Conservation (phyloP, 2,329 filamentous ascomycete species). For the Pseudohalonectria lignicola region DNA sequence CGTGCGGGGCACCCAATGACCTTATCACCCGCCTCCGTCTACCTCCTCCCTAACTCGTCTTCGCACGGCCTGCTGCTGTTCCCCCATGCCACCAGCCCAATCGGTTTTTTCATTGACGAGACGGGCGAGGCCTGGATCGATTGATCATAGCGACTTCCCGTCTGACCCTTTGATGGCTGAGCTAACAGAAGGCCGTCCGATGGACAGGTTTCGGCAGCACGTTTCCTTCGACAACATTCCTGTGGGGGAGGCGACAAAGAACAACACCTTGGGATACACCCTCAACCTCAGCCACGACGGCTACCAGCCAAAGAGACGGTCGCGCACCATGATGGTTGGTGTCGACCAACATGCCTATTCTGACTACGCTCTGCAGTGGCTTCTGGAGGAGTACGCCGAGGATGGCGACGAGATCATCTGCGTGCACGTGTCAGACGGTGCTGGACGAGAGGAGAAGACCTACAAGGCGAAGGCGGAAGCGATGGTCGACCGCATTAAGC, state of each 20-base stretch:
- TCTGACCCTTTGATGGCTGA: conserved; percentile 28
- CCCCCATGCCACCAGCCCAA: too few species aligned
- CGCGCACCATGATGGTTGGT: conserved; percentile 81
- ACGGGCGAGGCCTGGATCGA: too few species aligned
- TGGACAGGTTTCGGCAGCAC: conserved; percentile 44
- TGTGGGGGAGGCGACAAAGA: conserved; percentile 45
- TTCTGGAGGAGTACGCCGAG: conserved; percentile 83
- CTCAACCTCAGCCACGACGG: conserved; percentile 79
- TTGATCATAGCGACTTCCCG: too few species aligned
- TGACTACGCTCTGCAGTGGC: conserved; percentile 84
- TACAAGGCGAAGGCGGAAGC: conserved; percentile 68
- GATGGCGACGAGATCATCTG: conserved; percentile 92
- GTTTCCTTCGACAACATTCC: conserved; percentile 51
- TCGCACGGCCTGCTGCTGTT: too few species aligned
- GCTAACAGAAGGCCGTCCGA: conserved; percentile 26
- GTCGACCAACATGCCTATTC: conserved; percentile 88
- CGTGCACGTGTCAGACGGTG: conserved; percentile 77
- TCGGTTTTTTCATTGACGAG: too few species aligned
- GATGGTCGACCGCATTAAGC: conserved; percentile 65
- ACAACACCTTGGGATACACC: conserved; percentile 59
- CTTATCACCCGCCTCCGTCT: too few species aligned
- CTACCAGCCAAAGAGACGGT: conserved; percentile 69
- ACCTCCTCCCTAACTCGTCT: too few species aligned
- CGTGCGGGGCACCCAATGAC: too few species aligned
- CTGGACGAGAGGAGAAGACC: conserved; percentile 57